Base-by-base conservation (phyloP, 139 green algal species). In the Edaphochlamys debaryana region DNA sequence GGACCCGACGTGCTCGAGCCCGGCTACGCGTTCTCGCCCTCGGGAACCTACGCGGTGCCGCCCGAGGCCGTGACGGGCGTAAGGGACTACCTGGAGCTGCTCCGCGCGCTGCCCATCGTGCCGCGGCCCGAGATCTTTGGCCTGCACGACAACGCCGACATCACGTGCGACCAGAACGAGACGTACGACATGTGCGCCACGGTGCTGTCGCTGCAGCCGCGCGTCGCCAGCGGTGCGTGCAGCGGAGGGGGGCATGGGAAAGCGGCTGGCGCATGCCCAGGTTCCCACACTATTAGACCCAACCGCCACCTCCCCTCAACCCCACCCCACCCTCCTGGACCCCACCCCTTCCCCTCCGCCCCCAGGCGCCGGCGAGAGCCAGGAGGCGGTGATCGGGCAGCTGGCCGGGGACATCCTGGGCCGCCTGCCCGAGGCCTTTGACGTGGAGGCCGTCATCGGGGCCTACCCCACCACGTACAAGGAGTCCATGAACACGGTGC, bases 401-500 rank as follows among this genome's bases (percentile, higher is more conserved):
- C 50, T 91, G 38, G 88, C 76, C 19, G 67, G 90, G 13, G 87
- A 90, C 60, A 96, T 96, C 77, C 64, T 92, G 54, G 48, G 45
- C 30, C 89, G 91, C 64, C 80, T 94, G 45, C 87, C 87, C 3
- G 15, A 38, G 3, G 50, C 70, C 27, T 96, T 95, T 87, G 93
- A 96, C 71, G 72, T 95, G 66, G 94, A 95, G 22, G 86, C 80
- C 6, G 92, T 98, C 42, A 54, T 48, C 17, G 68, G 79, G 23
- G 20, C 52, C 40, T 97, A 96, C 79, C 94, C 94, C 34, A 96
- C 94, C 36, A 92, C 79, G 3, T 96, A 98, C 92, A 72, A 92
- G 66, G 91, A 98, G 91, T 92, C 78, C 82, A 98, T 98, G 94
- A 98, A 98, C 93, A 98, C 94, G 20, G 94, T 98, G 84, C 88